Evolutionary conservation across 768 basidiomycete genomes (phyloP).

Genomic region (Boletus rubropictus): DNA sequence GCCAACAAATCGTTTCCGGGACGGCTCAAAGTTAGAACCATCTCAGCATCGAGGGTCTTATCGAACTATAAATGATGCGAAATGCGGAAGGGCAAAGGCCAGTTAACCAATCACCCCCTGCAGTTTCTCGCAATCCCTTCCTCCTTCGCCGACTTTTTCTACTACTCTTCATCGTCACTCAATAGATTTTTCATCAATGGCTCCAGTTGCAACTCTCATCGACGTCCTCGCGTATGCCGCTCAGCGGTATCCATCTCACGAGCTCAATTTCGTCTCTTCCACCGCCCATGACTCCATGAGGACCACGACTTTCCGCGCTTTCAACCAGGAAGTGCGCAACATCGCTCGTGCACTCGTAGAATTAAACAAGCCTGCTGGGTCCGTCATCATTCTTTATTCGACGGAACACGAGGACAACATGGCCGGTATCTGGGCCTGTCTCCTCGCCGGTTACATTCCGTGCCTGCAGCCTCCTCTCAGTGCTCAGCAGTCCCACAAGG

Average conservation of each 20-base stretch:
- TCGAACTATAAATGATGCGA: slow-evolving; percentile 10
- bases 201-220: slow-evolving; percentile 14
- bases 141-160: background rate
- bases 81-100: background rate
- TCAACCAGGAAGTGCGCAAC: slow-evolving; percentile 9
- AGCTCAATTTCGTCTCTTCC: slow-evolving; percentile 23
- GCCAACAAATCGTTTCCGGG: background rate
- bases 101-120: background rate
- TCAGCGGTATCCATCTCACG: slow-evolving; percentile 17
- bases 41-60: background rate
- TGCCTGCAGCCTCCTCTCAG: slow-evolving; percentile 28
- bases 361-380: slow-evolving; percentile 18
- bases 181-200: slow-evolving; percentile 1
- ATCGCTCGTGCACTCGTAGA: slow-evolving; percentile 10
- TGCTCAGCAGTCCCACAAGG: slow-evolving; percentile 26
- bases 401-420: slow-evolving; percentile 29
- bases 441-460: slow-evolving; percentile 25
- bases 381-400: slow-evolving; percentile 23
- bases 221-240: slow-evolving; percentile 18
- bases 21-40: background rate
- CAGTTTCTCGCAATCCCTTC: background rate
- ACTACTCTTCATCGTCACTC: background rate
- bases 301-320: slow-evolving; percentile 15
- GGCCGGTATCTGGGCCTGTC: slow-evolving; percentile 27
- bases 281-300: slow-evolving; percentile 23